Conservation (phyloP, 2,329 filamentous ascomycete genomes). For the Talaromyces sp. region DNA sequence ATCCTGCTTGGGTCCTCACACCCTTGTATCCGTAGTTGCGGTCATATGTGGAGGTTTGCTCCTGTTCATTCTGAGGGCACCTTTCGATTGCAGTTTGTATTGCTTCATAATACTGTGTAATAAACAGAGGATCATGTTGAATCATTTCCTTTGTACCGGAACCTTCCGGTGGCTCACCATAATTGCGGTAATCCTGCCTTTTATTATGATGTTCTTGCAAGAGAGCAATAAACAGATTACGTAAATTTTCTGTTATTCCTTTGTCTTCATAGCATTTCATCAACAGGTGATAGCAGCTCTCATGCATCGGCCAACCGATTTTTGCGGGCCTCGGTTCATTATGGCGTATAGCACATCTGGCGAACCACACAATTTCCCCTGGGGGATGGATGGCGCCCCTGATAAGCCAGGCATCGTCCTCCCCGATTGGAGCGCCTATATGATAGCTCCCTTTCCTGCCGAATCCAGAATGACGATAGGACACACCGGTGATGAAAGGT, state of each 20-base stretch:
- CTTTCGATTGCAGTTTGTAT: background rate
- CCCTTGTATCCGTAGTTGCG: background rate
- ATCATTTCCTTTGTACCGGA: background rate
- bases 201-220: background rate
- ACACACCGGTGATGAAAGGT: constrained; percentile 7
- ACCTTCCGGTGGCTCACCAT: background rate
- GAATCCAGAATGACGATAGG: constrained; percentile 5
- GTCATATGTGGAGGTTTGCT: background rate
- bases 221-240: background rate
- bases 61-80: background rate
- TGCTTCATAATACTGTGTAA: background rate
- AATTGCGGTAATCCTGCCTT: background rate
- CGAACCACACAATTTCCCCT: constrained; percentile 3
- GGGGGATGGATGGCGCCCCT: background rate
- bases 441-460: background rate
- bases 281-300: constrained; percentile 1
- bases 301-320: constrained; percentile 12
- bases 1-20: background rate
- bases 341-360: background rate
- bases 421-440: background rate
- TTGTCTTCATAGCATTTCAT: background rate
- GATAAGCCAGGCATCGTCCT: background rate
- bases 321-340: background rate
- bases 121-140: background rate
- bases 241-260: background rate